Percentiles rank a stretch among this genome's conserved stretches.
phyloP scores from a whole-genome alignment of 768 basidiomycete genomes.

The Amanita thiersii region DNA sequence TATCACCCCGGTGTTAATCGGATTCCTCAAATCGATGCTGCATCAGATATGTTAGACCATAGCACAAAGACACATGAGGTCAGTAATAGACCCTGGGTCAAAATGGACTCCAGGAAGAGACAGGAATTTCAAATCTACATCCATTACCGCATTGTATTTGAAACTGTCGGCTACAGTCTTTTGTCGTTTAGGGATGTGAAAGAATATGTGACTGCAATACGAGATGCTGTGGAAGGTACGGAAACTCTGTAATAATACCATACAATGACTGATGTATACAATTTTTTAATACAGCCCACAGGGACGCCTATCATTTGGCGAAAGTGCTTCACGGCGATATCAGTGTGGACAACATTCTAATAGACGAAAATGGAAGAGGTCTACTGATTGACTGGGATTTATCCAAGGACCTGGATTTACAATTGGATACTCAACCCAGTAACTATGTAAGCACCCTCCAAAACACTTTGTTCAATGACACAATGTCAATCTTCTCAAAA shows the following conservation, averaged over 20 bases:
- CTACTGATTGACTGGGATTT: constrained; percentile 11
- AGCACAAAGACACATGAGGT: not conserved
- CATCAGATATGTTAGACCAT: not conserved
- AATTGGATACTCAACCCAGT: too few species aligned
- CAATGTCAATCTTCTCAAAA: too few species aligned
- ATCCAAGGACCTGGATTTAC: constrained; percentile 15
- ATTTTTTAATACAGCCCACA: constrained; percentile 2
- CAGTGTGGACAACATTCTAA: not conserved
- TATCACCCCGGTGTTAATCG: not conserved
- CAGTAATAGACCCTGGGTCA: not conserved
- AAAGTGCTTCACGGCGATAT: constrained; percentile 5
- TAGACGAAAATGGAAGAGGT: constrained; percentile 2
- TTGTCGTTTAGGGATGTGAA: not conserved
- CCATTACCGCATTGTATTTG: constrained; percentile 4
- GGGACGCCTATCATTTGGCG: constrained; percentile 1
- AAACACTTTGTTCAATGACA: too few species aligned
- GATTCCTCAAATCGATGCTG: constrained; percentile 4
- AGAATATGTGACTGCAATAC: constrained; percentile 2
- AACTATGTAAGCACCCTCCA: too few species aligned
- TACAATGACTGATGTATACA: not conserved
- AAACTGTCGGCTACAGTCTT: not conserved
- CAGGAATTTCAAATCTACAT: not conserved
- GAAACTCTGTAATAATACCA: not conserved
- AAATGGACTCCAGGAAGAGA: not conserved
- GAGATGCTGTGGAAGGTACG: constrained; percentile 4